Conservation (phyloP, 257 asterid genomes). For the Salvia splendens region DNA sequence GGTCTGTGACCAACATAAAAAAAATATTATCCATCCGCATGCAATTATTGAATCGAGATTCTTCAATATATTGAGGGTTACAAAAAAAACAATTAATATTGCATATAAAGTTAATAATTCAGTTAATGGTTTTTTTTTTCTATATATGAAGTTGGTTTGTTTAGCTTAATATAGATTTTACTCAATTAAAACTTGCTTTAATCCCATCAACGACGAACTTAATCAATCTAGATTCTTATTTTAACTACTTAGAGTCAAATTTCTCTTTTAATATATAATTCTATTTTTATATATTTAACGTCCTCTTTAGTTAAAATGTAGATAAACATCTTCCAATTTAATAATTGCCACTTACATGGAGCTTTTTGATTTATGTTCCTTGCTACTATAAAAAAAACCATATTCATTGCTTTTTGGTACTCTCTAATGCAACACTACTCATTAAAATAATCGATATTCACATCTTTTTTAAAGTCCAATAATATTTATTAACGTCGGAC, state of each 20-base stretch:
- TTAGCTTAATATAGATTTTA: neutral
- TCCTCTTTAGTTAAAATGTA: constrained; percentile 4
- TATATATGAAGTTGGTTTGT: neutral
- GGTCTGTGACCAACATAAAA: constrained; percentile 7
- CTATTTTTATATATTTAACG: neutral
- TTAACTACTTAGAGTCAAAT: too few relatives aligned
- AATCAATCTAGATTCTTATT: too few relatives aligned
- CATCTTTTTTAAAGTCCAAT: constrained; percentile 6
- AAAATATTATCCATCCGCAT: constrained; percentile 20
- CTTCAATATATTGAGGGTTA: neutral
- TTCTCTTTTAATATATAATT: too few relatives aligned
- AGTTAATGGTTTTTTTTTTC: neutral
- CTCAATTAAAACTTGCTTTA: too few relatives aligned
- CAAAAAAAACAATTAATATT: neutral
- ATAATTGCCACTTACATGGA: constrained; percentile 12
- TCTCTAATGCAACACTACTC: constrained; percentile 13
- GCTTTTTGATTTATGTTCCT: neutral
- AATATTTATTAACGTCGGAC: constrained; percentile 17
- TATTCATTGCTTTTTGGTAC: constrained; percentile 23
- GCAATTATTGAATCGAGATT: constrained; percentile 28
- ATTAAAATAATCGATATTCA: constrained; percentile 18
- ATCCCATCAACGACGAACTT: too few relatives aligned
- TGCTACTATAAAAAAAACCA: constrained; percentile 12
- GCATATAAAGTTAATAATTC: neutral
- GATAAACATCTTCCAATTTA: constrained; percentile 17